Base-by-base conservation (phyloP, 2,329 filamentous ascomycete genomes). In the Ophiostoma australiae region DNA sequence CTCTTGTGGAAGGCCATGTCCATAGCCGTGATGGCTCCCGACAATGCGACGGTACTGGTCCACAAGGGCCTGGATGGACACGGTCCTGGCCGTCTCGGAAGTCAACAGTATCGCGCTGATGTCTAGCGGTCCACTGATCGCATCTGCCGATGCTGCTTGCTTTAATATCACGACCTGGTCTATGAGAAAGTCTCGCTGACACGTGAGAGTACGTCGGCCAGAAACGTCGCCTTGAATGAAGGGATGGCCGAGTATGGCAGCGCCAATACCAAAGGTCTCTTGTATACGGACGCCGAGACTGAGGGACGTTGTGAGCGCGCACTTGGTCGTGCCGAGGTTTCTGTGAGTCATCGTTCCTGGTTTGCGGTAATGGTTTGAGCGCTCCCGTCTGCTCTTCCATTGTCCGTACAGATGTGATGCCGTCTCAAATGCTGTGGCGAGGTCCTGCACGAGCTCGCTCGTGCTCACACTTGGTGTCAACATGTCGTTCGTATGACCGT, bases 41-140 rank as follows among this genome's bases (percentile, higher is more conserved):
- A 78, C 78, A 11, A 80, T 70, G 8, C 80, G 80, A 20, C 76
- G 76, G 73, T 81, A 81, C 55, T 78, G 78, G n/a, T 78, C 78
- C 7, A 77, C 73, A 20, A 82, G 75, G 6, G 80, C 79, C 17
- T 75, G 74, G 10, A 81, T 69, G 33, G 77, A 76, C 23, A 75
- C 74, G 0, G 76, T 39, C 17, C 80, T 79, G 3, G 77, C 78
- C 3, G 75, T 75, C 72, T 82, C 80, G 3, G 79, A 81, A 7
- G 76, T 75, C 23, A 77, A 75, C 23, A 81, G 75, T 20, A 78
- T 74, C 69, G 78, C 77, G 23, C 77, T 73, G 41, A 82, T 76
- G 70, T 78, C 78, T 52, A 82, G 75, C 2, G 76, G 76, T 4
- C 73, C 72, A 8, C 73, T 20, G 1, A 72, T 72, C 1, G 72